Base-by-base conservation (phyloP, 768 basidiomycete species). In the Rickenella mellea region DNA sequence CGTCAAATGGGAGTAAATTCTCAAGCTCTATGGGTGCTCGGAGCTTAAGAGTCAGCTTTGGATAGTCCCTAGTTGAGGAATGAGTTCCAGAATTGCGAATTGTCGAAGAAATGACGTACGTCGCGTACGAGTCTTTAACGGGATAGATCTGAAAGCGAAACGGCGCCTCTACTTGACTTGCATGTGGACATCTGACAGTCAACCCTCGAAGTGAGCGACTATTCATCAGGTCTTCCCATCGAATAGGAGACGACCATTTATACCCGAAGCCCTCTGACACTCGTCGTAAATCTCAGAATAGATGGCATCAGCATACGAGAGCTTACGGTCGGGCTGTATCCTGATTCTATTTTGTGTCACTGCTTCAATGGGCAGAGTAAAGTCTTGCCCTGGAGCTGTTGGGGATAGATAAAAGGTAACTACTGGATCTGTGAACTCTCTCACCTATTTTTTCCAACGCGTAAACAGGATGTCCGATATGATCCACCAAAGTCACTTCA, bases 1-100 rank as follows among this genome's bases (percentile, higher is more conserved):
- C 62, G 52, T 97, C 91, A 63, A 83, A 96, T 1, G 96, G 96
- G 19, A 98, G 65, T 15, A 98, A 66, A 56, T 99, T 99, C 62
- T 99, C 94, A 8, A 99, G 66, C 55, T 99, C 94, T 21, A 99
- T 70, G 0, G 96, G 96, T 11, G 96, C 91, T 27, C 90, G 80
- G 33, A 99, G 76, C 46, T 78, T 83, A 39, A 99, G 68, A 35
- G 77, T 80, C 44, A 97, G 77, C 58, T 80, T 83, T 2, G 96
- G 94, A 49, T 84, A 83, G 61, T 76, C 80, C 45, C 91, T 96
- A 55, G 1, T n/a, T 43, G 10, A 41, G 26, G 27, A 20, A 38
- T 6, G 10, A 36, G 15, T 22, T 10, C 12, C 10, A 41, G 21
- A 19, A 22, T 4, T 37, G 24, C 10, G 20, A 40, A 39, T 44